Evolutionary conservation across 2,329 filamentous ascomycete genomes (phyloP).

Genomic region (Fusarium torulosum): DNA sequence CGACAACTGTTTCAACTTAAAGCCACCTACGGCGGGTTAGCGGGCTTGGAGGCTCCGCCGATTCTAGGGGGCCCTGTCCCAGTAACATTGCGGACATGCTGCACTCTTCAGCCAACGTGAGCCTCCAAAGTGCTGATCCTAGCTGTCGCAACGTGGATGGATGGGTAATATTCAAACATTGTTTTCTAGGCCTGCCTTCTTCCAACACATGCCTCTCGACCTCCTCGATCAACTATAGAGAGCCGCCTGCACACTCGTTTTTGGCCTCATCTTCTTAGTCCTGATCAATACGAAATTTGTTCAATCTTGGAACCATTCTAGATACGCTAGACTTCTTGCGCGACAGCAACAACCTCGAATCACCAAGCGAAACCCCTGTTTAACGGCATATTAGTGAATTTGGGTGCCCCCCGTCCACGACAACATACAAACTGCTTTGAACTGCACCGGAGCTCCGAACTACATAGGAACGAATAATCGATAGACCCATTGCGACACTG

Average conservation of each 20-base stretch:
- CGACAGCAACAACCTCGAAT: slow-evolving; percentile 34
- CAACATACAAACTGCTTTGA: slow-evolving; percentile 4
- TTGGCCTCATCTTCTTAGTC: slow-evolving; percentile 5
- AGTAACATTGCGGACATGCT: neutral
- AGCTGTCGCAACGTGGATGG: slow-evolving; percentile 45
- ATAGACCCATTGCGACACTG: slow-evolving; percentile 17
- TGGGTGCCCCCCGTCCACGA: slow-evolving; percentile 27
- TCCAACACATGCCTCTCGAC: slow-evolving; percentile 9
- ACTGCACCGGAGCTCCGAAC: neutral
- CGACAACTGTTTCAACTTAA: too few relatives aligned
- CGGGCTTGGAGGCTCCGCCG: slow-evolving; percentile 6
- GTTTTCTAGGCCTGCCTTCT: slow-evolving; percentile 27
- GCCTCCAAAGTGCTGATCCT: slow-evolving; percentile 26
- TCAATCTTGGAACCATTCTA: slow-evolving; percentile 9
- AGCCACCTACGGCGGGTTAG: neutral
- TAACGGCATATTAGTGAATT: slow-evolving; percentile 10
- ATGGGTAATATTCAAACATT: slow-evolving; percentile 34
- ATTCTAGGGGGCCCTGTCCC: too few relatives aligned
- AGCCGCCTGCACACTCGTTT: slow-evolving; percentile 35
- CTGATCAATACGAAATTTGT: slow-evolving; percentile 18
- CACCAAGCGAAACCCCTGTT: slow-evolving; percentile 35
- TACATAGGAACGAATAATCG: slow-evolving; percentile 10
- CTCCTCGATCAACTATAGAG: slow-evolving; percentile 29
- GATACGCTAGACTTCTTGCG: slow-evolving; percentile 31
- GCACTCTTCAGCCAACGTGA: slow-evolving; percentile 32